Base-by-base conservation (phyloP, 2,329 filamentous ascomycete species). In the Penicillium nordicum region DNA sequence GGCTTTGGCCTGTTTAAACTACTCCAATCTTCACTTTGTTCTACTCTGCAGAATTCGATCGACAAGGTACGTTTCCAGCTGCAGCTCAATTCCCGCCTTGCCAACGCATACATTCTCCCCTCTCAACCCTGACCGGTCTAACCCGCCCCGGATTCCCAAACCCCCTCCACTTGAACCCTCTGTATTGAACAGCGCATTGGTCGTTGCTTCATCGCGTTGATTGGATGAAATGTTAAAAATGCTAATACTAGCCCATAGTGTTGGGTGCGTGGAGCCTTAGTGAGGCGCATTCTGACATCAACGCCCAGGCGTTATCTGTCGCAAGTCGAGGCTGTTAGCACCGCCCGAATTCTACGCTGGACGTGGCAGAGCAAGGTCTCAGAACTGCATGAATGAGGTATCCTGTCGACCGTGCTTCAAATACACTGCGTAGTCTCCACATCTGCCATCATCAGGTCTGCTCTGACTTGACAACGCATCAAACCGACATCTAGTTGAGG, bases 381-480 rank as follows among this genome's bases (percentile, higher is more conserved):
- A 30, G 53, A 63, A 60, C 46, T 58, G 56, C 37, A 52, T 53
- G 32, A 63, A 59, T 58, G 50, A 55, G 60, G 62, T 60, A 62
- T 61, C 53, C 64, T 65, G 58, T 54, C 61, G 48, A 52, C 53
- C 57, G 68, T 67, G 63, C 63, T 66, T 67, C 65, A 64, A 61
- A 63, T 65, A 69, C 61, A 60, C 41, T 49, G 50, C 55, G 54
- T 57, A 61, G 60, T 52, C 60, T 58, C 61, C 61, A 61, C 56
- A 56, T 59, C 63, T 68, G 63, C 63, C 64, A 68, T 66, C 60
- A 63, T 62, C 60, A 64, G 63, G 61, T 60, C 62, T 46, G 61
- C 67, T 62, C 55, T 45, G 47, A 61, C 59, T 63, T 74, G 75
- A 75, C 75, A 77, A 75, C 75, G 69, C 75, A 78, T 77, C 73